Evolutionary conservation across 1,139 yeast species (phyloP).

Genomic region (Spencermartinsiella ligniputridi): DNA sequence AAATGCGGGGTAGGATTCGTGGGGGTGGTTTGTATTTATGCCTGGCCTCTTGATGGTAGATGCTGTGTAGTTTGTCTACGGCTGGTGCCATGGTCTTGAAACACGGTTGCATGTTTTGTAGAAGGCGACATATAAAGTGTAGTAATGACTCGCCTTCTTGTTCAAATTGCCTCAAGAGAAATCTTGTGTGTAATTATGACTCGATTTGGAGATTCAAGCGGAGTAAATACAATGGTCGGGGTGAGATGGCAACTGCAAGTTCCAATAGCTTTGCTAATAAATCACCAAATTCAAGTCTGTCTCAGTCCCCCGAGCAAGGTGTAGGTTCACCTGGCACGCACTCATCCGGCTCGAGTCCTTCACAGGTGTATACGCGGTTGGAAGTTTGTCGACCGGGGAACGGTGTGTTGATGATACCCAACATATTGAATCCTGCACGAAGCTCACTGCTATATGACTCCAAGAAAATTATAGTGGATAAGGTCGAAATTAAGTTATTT

Average conservation of each 20-base stretch:
- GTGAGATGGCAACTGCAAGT: not conserved
- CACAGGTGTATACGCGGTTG: not conserved
- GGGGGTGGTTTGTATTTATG: not conserved
- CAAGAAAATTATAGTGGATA: conserved; percentile 1
- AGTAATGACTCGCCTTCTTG: not conserved
- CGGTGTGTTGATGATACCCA: not conserved
- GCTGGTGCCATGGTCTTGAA: not conserved
- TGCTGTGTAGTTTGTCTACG: too few relatives aligned
- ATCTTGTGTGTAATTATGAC: not conserved
- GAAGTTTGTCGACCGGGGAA: not conserved
- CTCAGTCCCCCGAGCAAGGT: not conserved
- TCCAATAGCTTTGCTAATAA: not conserved
- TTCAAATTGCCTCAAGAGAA: not conserved
- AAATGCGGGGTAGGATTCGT: not conserved
- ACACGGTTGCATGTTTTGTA: not conserved
- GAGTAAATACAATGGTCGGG: not conserved
- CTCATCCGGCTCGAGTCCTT: not conserved
- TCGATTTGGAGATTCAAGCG: not conserved
- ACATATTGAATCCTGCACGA: conserved; percentile 5
- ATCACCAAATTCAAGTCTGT: not conserved
- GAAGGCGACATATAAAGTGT: not conserved
- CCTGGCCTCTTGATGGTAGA: too few relatives aligned
- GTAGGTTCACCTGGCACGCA: not conserved
- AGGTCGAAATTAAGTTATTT: conserved; percentile 6
- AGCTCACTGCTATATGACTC: not conserved